A percentile compares a stretch with the other conserved stretches of the same genome.
phyloP scores from a whole-genome alignment of 2,329 filamentous ascomycete species.

The Colletotrichum gigasporum region DNA sequence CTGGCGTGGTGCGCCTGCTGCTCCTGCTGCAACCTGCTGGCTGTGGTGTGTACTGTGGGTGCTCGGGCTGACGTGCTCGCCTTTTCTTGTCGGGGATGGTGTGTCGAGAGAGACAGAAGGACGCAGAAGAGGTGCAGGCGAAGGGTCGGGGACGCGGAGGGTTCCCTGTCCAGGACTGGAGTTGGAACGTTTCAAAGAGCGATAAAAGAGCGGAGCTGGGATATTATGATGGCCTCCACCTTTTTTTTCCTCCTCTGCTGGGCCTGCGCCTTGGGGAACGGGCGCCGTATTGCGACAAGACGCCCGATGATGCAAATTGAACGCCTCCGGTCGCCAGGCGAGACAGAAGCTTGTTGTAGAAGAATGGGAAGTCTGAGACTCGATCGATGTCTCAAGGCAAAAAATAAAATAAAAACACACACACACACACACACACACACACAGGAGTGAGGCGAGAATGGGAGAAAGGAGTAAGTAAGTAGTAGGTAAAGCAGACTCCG shows the following conservation, averaged over 20 bases:
- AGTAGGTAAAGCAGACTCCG: not conserved
- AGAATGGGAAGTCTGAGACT: constrained; percentile 16
- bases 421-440: no score
- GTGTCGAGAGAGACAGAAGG: constrained; percentile 21
- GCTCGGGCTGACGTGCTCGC: not conserved
- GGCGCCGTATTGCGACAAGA: constrained; percentile 20
- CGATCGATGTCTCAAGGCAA: constrained; percentile 28
- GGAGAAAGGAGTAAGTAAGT: not conserved
- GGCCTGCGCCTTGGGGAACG: constrained; percentile 2
- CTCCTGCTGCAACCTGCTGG: not conserved
- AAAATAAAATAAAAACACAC: no score
- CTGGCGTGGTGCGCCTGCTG: not conserved
- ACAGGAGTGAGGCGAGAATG: no score
- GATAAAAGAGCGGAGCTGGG: constrained; percentile 27
- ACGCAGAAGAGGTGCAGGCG: constrained; percentile 16
- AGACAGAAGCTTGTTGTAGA: constrained; percentile 17
- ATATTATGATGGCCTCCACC: constrained; percentile 29
- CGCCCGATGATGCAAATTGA: constrained; percentile 19
- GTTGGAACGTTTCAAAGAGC: constrained; percentile 30
- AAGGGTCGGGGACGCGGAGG: constrained; percentile 17
- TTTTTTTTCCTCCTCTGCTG: not conserved
- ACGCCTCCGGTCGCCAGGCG: constrained; percentile 12
- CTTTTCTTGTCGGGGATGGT: constrained; percentile 20
- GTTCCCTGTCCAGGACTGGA: constrained; percentile 30
- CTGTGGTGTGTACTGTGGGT: not conserved